A percentile compares a stretch with the other conserved stretches of the same genome.
phyloP scores from a whole-genome alignment of 208 protist species.

The Crithidia sp. region DNA sequence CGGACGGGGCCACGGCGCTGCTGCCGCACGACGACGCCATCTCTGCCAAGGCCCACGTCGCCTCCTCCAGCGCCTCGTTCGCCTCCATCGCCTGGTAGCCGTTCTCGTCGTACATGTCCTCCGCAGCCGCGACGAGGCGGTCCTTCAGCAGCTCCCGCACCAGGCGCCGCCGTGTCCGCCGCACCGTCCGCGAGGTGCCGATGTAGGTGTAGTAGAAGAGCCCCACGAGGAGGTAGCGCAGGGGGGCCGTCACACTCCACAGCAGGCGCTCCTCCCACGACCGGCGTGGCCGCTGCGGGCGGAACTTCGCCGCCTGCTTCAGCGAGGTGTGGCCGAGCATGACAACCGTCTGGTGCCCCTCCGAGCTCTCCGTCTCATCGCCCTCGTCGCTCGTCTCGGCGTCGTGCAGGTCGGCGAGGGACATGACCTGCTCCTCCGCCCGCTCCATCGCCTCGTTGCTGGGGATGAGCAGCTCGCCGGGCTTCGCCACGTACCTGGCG shows the following conservation, averaged over 20 bases:
- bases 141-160: conserved; percentile 55
- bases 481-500: conserved; percentile 35
- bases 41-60: conserved; percentile 38
- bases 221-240: conserved; percentile 39
- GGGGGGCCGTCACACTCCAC: conserved; percentile 38
- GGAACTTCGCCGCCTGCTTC: conserved; percentile 46
- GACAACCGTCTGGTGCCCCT: conserved; percentile 50
- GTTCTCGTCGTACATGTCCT: conserved; percentile 20
- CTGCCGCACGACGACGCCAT: conserved; percentile 38
- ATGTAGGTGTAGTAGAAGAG: conserved; percentile 59
- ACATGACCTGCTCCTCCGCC: conserved; percentile 39
- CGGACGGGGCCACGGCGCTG: conserved; percentile 37
- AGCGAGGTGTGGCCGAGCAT: conserved; percentile 49
- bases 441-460: conserved; percentile 52
- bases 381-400: conserved; percentile 23
- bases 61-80: conserved; percentile 33
- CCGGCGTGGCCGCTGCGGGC: conserved; percentile 43
- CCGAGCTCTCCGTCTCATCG: conserved; percentile 55
- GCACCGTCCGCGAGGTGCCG: conserved; percentile 47
- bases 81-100: conserved; percentile 37
- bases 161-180: conserved; percentile 42
- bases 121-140: conserved; percentile 32
- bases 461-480: conserved; percentile 45
- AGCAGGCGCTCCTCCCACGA: conserved; percentile 33
- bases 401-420: conserved; percentile 29